These are phyloP conservation scores for Fusarium phyllophilum DNA, from an alignment of 2,329 filamentous ascomycete species.

Conservation along the genomic window DNA sequence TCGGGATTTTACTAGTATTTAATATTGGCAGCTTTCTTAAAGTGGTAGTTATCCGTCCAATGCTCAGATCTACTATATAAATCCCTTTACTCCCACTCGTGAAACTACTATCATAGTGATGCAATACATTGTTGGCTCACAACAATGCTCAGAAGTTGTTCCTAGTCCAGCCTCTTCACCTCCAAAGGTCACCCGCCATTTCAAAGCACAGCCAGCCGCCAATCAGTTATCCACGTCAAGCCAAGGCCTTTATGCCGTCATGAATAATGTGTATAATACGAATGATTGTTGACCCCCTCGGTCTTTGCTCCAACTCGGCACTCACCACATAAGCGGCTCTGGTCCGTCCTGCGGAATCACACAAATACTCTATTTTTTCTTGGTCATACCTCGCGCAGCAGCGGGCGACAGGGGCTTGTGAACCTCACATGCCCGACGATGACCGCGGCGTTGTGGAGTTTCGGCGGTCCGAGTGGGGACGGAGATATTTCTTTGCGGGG, in stretches of 20 bases:
- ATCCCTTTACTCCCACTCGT: neutral
- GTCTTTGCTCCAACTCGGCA: neutral
- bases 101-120: slow-evolving; percentile 3
- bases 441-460: slow-evolving; percentile 40
- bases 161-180: slow-evolving; percentile 19
- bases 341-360: slow-evolving; percentile 29
- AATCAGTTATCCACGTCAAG: neutral
- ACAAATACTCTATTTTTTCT: neutral
- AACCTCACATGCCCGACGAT: slow-evolving; percentile 36
- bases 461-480: slow-evolving; percentile 35
- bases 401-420: neutral
- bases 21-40: neutral
- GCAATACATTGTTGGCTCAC: slow-evolving; percentile 10
- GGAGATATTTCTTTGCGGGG: neutral
- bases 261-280: neutral
- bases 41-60: neutral
- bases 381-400: neutral
- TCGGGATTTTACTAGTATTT: neutral
- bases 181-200: slow-evolving; percentile 34
- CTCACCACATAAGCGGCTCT: slow-evolving; percentile 2
- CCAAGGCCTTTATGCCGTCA: slow-evolving; percentile 1
- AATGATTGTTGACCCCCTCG: neutral
- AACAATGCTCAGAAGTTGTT: slow-evolving; percentile 8
- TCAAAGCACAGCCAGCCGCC: slow-evolving; percentile 27
- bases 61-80: neutral